Evolutionary conservation across 352 stramenopile genomes (phyloP), one percentile per base, ranked within the genome.

Genomic region (Phytophthora pinifolia): DNA sequence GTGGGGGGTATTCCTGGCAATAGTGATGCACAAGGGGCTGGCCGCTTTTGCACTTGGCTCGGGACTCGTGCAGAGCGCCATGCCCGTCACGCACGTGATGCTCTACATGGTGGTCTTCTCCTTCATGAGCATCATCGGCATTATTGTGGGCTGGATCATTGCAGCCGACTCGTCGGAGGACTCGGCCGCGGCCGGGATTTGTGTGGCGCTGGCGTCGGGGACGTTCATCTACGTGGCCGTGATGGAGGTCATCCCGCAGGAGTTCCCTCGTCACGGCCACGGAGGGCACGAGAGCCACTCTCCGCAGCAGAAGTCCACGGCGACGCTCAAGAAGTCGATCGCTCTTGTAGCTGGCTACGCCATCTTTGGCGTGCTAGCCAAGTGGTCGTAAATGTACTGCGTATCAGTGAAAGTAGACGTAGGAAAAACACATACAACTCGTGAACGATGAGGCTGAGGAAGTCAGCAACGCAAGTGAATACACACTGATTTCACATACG

Each of bases 181-280:
- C 30, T 74, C 68, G 29, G 59, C 80, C 8, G 78, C 78, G 18
- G 69, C 76, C 1, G 72, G 57, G 0, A 75, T 74, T 22, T 78
- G 82, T 45, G 74, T 92, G n/a, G 82, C 82, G 22, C 65, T 92
- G 6, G 79, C 82, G 2, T 88, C 77, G 1, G 82, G 82, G 17
- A 90, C 82, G 14, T 92, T 92, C 63, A 92, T 92, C 55, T 92
- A 92, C 54, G 82, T 92, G 29, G 82, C 82, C 1, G 82, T 92
- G 20, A 92, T 92, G 82, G 82, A 92, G 44, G 81, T 92, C 13
- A 88, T 92, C 39, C 82, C 82, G n/a, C 76, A 89, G 45, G 79
- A 90, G 56, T 92, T 92, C 46, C 67, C 76, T 17, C 72, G 74
- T 45, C 66, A 86, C 39, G 66, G 72, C 34, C 65, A 73, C 32